Evolutionary conservation across 106 monocot genomes (phyloP), one percentile per base, ranked within the genome.

Genomic region (Vanilla planifolia): DNA sequence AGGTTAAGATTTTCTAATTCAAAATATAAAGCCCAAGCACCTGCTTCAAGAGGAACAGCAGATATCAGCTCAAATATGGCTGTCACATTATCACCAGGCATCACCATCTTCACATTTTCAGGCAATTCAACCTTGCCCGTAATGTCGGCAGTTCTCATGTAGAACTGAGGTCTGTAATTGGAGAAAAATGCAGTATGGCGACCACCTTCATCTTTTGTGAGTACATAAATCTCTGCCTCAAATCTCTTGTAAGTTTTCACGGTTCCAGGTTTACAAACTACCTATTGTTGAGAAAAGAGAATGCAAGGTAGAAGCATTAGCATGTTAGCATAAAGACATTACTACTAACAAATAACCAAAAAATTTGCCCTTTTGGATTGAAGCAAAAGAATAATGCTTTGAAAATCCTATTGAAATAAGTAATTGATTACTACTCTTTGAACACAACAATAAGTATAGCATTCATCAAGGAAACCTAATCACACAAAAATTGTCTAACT

Each of bases 51-150:
- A 13, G 95, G 95, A 74, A 95, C 90, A 55, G 90, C 45, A 27
- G 80, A 77, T 63, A 95, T 95, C 52, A 95, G 67, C 66, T 95
- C 95, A 71, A 90, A 95, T 40, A 51, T 16, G 20, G 95, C 95
- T 21, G 95, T 95, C 13, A 95, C 95, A 59, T 95, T 90, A 61
- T 90, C 93, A 33, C 95, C 95, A 13, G 95, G 95, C 95, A 95
- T 90, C 48, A 95, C 95, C 95, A 95, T 95, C 72, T 86, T 86
- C 28, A 87, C 84, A 64, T 72, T 81, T 74, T 86, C 95, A 58
- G 90, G 95, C 43, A 95, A 69, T 71, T 90, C 95, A 9, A 95
- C 95, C 56, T 87, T 95, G 24, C 95, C 95, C 10, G 95, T 95
- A 48, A 95, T 40, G 79, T 95, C 95, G 36, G 95, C 95, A 66